Evolutionary conservation across 805 yeast species (phyloP), one percentile per base, ranked within the genome.

Genomic region (Torulaspora franciscae): DNA sequence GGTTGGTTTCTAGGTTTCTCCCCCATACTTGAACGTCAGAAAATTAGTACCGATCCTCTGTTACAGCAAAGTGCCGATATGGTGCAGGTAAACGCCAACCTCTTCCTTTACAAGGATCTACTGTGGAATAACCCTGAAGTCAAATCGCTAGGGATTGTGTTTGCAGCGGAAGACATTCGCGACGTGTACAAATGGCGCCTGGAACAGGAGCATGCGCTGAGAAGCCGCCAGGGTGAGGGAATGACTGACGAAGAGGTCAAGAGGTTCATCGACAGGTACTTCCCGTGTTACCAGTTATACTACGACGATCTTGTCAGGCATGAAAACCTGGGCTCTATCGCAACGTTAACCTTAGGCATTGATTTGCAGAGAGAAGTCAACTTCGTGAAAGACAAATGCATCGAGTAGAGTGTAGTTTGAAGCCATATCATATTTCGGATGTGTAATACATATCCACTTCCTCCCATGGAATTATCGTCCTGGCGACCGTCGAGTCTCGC

Each of bases 1-100:
- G 99, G 98, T 4, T 91, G 99, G 99, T 88, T 90, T 67, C 74
- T 80, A 19, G 98, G 98, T 1, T 91, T 80, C 59, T 50, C 59
- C 4, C 71, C 83, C 1, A 52, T 76, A 14, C 51, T 64, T 1
- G 54, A 62, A 23, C 60, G 60, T 3, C 50, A 50, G 1, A 62
- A 60, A 6, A 37, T 45, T 23, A 15, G 44, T 8, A 42, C 46
- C 39, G 38, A 35, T 4, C 27, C 59, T 24, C 29, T 62, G 48
- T 52, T 41, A 41, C 48, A 36, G 36, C 54, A 43, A 44, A 67
- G 37, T 44, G 54, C 19, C 39, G 60, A 46, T 65, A 70, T 52
- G 57, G 54, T 67, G 6, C 48, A 61, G 32, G 67, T 91, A 36
- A 84, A 93, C 63, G 57, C 67, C 0, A 66, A 69, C 32, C 68